Base-by-base conservation (phyloP, 1,284 basidiomycete genomes). In the Rhodotorula sp. region DNA sequence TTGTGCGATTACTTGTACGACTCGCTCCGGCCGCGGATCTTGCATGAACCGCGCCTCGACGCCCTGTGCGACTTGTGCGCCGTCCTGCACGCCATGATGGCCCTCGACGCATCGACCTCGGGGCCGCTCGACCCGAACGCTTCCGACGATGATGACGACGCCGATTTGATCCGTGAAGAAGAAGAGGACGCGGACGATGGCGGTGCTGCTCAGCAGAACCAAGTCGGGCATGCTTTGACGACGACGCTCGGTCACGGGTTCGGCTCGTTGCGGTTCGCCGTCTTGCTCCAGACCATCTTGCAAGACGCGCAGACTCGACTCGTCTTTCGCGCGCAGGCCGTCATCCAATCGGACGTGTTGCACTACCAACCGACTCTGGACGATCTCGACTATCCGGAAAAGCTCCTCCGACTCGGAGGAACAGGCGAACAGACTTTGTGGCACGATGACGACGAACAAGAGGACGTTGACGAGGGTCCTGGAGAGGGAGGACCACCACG, bases 1-100 rank as follows among this genome's bases (percentile, higher is more conserved):
- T 85, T 97, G 0, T 97, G 93, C 78, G 94, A 97, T 82, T 87
- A 93, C 78, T 87, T 97, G 34, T 96, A 94, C 79, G 94, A 97
- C 81, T 91, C 94, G 76, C 87, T 97, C 5, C 89, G 94, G 2
- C 94, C 94, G 7, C 88, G 93, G 10, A 96, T 97, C 76, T 86
- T 97, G 2, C 93, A 97, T 78, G 94, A 97, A 80, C 89, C 89
- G 0, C 88, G 89, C 8, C 87, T 97, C 60, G 89, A 89, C 1
- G 88, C 89, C 0, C 87, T 97, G 2, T 94, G 93, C 79, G 91
- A 94, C 81, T 91, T 97, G 46, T 97, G 93, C 84, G 96, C 92
- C 0, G 92, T 97, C 29, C 84, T 97, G 2, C 91, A 94, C 81
- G 93, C 93, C 0, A 85, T 97, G 57, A 96, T 97, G 91, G 91